Evolutionary conservation across 148 eudicot species (phyloP), one percentile per base, ranked within the genome.

Genomic region (Suaeda aralocaspica): DNA sequence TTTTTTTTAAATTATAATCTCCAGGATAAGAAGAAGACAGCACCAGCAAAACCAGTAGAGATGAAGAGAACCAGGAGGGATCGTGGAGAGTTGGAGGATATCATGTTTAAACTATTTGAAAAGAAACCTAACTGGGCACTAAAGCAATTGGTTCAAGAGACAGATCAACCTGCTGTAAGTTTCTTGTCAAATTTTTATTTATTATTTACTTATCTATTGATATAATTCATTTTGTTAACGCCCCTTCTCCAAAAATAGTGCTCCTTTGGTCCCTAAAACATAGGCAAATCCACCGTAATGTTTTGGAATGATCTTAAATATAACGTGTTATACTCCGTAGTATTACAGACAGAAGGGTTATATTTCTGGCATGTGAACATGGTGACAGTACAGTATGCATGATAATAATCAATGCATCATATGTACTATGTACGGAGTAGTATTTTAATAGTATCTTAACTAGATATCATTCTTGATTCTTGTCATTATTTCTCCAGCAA

Each of bases 61-160:
- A 87, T 94, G 74, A 94, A 94, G 83, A 87, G 97, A 80, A 94
- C 98, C 61, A 89, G 98, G 82, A 91, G 97, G 79, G 95, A 94
- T 74, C 98, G 98, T 64, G 96, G 98, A 25, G 98, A 93, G 67
- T 62, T 93, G 79, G 96, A 90, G 74, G 92, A 93, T 71, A 93
- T 90, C 63, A 90, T 93, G 98, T 93, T 93, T 70, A 93, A 93
- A 82, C 85, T 93, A 66, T 93, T 90, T 42, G 98, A 93, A 86
- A 88, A 77, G 71, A 92, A 93, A 73, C 92, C 98, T 77, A 94
- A 91, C 66, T 94, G 98, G 98, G 85, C 98, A 15, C 64, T 94
- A 60, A 94, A 94, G 88, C 92, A 89, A 81, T 82, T 94, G 62
- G 97, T 94, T 49, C 92, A 87, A 77, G 98, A 94, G 76, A 94